Conservation (phyloP, 2,329 filamentous ascomycete genomes). For the Cordyceps militaris region DNA sequence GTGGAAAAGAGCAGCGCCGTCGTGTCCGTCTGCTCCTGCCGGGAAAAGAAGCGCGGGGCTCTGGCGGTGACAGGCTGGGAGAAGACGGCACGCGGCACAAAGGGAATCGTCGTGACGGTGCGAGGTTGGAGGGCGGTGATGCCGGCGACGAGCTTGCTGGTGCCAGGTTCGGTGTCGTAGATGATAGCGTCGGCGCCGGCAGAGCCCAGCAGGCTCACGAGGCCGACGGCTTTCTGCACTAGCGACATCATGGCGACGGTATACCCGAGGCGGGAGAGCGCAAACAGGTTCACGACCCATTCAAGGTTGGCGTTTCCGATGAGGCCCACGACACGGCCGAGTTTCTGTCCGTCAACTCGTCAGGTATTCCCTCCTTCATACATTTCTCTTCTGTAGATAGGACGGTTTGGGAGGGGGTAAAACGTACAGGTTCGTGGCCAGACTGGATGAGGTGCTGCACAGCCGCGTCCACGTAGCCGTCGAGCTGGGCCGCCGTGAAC, state of each 20-base stretch:
- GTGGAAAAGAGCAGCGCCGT: constrained; percentile 1
- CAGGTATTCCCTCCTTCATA: not conserved
- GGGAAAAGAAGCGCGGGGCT: not conserved
- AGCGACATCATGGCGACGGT: constrained; percentile 34
- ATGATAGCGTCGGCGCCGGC: constrained; percentile 23
- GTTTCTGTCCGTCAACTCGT: not conserved
- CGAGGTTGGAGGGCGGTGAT: not conserved
- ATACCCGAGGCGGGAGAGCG: constrained; percentile 48
- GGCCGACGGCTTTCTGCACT: constrained; percentile 25
- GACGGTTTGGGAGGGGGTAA: too few species aligned
- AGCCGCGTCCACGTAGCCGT: not conserved
- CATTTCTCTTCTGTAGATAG: too few species aligned
- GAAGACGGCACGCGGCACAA: not conserved
- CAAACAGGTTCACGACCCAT: constrained; percentile 47
- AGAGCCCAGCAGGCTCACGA: constrained; percentile 23
- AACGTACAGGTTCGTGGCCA: constrained; percentile 2
- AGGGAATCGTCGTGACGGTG: not conserved
- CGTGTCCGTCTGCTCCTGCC: not conserved
- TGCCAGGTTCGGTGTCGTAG: constrained; percentile 14
- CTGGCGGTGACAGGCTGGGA: not conserved
- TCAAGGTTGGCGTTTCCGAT: constrained; percentile 48
- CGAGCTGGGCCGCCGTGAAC: constrained; percentile 5
- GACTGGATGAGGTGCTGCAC: not conserved
- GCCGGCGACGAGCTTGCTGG: not conserved
- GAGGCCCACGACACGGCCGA: constrained; percentile 32